Percentiles rank a stretch among this genome's conserved stretches.
Conservation (phyloP, 345 rosid genomes). For the Hibiscus syriacus region DNA sequence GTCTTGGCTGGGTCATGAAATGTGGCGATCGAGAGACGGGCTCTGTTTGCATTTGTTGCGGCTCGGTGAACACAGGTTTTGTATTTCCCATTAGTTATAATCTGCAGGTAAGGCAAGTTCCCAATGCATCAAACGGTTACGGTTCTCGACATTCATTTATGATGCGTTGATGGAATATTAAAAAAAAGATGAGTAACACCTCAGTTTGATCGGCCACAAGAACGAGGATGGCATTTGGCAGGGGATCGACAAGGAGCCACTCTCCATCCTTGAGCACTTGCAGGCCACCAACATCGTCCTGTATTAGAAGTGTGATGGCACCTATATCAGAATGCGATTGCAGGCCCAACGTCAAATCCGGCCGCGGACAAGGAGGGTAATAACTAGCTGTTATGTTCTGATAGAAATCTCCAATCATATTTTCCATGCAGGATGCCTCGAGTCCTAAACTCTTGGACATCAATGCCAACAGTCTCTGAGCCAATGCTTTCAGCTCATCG, state of each 20-base stretch:
- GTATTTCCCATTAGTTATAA: slow-evolving; percentile 75
- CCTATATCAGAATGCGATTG: slow-evolving; percentile 90
- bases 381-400: slow-evolving; percentile 84
- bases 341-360: slow-evolving; percentile 80
- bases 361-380: slow-evolving; percentile 91
- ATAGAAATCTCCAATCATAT: slow-evolving; percentile 66
- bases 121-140: background rate
- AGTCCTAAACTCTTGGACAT: slow-evolving; percentile 66
- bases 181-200: slow-evolving; percentile 30
- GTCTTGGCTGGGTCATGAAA: slow-evolving; percentile 87
- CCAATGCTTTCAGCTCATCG: slow-evolving; percentile 52
- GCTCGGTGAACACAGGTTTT: slow-evolving; percentile 67
- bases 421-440: slow-evolving; percentile 40
- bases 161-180: background rate
- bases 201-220: slow-evolving; percentile 77
- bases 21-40: slow-evolving; percentile 65
- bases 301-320: slow-evolving; percentile 69
- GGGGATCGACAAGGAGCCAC: slow-evolving; percentile 62
- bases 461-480: slow-evolving; percentile 46
- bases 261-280: slow-evolving; percentile 57
- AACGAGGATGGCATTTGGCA: slow-evolving; percentile 54
- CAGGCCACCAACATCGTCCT: slow-evolving; percentile 79
- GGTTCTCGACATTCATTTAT: background rate
- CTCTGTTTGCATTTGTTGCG: slow-evolving; percentile 47
- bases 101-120: slow-evolving; percentile 27